Conservation (phyloP, 306 rosid species). For the Benincasa hispida region DNA sequence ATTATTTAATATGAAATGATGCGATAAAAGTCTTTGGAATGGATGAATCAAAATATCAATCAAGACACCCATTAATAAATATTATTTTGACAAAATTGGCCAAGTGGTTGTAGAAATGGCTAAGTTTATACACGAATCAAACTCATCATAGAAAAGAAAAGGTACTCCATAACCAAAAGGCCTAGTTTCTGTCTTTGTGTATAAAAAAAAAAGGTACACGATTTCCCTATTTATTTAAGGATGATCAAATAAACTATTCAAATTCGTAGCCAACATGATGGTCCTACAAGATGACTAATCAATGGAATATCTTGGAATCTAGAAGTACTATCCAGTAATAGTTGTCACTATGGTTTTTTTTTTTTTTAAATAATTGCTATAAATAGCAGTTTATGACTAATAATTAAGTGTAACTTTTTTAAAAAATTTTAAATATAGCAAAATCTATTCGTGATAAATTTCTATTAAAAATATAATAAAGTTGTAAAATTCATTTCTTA, state of each 20-base stretch:
- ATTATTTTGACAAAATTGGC: background rate
- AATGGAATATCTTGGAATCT: background rate
- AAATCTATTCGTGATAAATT: too few species aligned
- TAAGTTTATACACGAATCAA: background rate
- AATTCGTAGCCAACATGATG: background rate
- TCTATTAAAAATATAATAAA: too few species aligned
- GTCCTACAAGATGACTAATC: background rate
- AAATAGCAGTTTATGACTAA: too few species aligned
- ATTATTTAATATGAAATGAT: background rate
- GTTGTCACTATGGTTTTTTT: background rate
- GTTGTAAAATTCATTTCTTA: too few species aligned
- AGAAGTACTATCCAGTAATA: constrained; percentile 1
- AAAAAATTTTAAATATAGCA: too few species aligned
- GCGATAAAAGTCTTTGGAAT: background rate
- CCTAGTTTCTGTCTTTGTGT: background rate
- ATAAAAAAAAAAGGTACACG: background rate
- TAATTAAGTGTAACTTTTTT: too few species aligned
- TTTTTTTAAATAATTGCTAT: too few species aligned
- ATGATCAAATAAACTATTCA: background rate
- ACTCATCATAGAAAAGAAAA: background rate
- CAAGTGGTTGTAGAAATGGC: background rate
- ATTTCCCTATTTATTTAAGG: background rate
- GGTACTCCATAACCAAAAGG: background rate
- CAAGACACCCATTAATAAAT: background rate
- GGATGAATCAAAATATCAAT: background rate